Evolutionary conservation across 768 basidiomycete species (phyloP).

Genomic region (Kwoniella pini): DNA sequence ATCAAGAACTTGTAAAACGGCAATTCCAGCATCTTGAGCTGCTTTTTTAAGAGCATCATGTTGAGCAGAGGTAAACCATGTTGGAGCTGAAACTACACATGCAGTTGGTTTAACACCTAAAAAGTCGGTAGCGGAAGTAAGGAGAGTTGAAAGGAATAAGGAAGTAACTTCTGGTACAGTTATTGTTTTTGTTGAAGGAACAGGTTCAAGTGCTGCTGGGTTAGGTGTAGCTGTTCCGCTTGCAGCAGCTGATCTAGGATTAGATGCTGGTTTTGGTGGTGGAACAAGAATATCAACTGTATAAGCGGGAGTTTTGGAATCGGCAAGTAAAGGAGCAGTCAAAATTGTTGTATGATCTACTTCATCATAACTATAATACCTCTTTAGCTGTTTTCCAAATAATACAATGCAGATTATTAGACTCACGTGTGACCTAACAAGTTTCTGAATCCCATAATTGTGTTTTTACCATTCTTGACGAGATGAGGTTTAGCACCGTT

Average conservation of each 20-base stretch:
- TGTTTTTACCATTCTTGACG: constrained; percentile 91
- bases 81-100: constrained; percentile 80
- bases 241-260: constrained; percentile 58
- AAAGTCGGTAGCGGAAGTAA: constrained; percentile 86
- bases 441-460: constrained; percentile 92
- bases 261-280: constrained; percentile 60
- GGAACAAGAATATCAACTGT: constrained; percentile 78
- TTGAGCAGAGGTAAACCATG: constrained; percentile 71
- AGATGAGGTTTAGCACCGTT: constrained; percentile 92
- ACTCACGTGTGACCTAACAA: constrained; percentile 86
- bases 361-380: constrained; percentile 44
- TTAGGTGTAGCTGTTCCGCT: constrained; percentile 57
- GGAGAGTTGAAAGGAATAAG: constrained; percentile 79
- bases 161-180: constrained; percentile 80
- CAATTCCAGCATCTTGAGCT: constrained; percentile 75
- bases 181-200: constrained; percentile 67
- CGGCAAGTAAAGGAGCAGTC: constrained; percentile 70
- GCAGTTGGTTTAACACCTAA: constrained; percentile 71
- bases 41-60: constrained; percentile 70
- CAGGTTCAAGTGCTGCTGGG: constrained; percentile 59
- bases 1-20: constrained; percentile 81
- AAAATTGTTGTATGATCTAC: constrained; percentile 54
- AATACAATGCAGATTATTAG: not conserved
- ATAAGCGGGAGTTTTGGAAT: constrained; percentile 67
- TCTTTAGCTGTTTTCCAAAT: not conserved